Evolutionary conservation across 1,284 basidiomycete species (phyloP).

Genomic region (Ceratobasidium sp.): DNA sequence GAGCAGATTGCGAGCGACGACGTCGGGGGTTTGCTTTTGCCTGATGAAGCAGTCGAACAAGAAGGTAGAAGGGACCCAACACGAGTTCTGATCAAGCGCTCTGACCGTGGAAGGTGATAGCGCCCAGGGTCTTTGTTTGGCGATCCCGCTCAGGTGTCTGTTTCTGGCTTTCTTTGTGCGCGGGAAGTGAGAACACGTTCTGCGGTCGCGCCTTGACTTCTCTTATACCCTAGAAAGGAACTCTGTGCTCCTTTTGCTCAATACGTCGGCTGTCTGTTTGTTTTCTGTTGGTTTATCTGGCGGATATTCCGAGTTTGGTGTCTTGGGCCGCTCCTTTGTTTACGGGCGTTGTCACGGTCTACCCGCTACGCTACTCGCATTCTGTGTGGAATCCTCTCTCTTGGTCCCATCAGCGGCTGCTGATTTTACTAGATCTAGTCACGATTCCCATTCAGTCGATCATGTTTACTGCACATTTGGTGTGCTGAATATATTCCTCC

Average conservation of each 20-base stretch:
- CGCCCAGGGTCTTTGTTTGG: constrained; percentile 2
- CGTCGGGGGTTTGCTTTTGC: background rate
- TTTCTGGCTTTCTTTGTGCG: background rate
- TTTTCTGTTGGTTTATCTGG: background rate
- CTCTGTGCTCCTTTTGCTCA: background rate
- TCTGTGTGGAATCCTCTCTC: no score
- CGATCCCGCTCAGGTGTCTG: background rate
- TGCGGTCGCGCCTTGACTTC: constrained; percentile 14
- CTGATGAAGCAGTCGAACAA: background rate
- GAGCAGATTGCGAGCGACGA: background rate
- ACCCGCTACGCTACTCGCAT: no score
- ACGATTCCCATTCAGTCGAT: no score
- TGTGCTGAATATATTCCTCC: no score
- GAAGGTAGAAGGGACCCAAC: constrained; percentile 13
- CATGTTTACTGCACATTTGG: no score
- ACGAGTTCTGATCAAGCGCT: constrained; percentile 12
- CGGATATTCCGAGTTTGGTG: no score
- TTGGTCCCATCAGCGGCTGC: no score
- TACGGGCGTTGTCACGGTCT: no score
- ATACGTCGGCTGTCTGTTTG: constrained; percentile 19
- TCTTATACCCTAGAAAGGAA: constrained; percentile 14
- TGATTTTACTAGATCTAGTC: no score
- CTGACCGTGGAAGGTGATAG: background rate
- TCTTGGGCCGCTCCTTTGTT: no score
- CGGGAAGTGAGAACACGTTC: constrained; percentile 20